Evolutionary conservation across 108 stramenopile species (phyloP).

Genomic region (Fragilariopsis cylindrus): DNA sequence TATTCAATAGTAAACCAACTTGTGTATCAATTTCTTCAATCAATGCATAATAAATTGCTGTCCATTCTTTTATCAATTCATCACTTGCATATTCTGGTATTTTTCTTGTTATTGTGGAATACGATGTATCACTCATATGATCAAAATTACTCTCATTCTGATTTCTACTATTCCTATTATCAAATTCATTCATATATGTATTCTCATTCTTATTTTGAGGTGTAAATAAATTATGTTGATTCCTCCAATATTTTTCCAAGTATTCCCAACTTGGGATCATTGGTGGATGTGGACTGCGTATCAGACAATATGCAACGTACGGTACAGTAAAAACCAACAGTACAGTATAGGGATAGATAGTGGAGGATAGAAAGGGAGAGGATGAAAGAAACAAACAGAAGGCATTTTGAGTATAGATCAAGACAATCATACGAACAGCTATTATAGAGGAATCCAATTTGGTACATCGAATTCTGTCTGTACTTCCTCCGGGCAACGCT

Average conservation of each 20-base stretch:
- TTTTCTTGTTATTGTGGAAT: not conserved
- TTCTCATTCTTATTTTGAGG: not conserved
- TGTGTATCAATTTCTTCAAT: constrained; percentile 19
- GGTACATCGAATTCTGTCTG: too few relatives aligned
- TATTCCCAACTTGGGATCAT: constrained; percentile 1
- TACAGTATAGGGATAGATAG: too few relatives aligned
- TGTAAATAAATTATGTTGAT: not conserved
- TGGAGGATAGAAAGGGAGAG: too few relatives aligned
- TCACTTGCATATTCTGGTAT: not conserved
- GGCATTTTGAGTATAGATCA: too few relatives aligned
- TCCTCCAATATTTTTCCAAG: constrained; percentile 12
- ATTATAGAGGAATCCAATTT: too few relatives aligned
- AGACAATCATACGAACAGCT: too few relatives aligned
- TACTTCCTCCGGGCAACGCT: too few relatives aligned
- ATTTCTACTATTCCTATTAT: not conserved
- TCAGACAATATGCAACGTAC: too few relatives aligned
- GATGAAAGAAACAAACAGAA: too few relatives aligned
- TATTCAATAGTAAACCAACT: constrained; percentile 17
- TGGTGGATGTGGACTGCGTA: constrained; percentile 19
- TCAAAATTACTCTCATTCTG: too few relatives aligned
- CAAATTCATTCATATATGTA: not conserved
- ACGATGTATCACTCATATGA: not conserved
- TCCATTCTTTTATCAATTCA: constrained; percentile 15
- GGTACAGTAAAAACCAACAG: too few relatives aligned
- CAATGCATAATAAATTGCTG: constrained; percentile 24